Conservation (phyloP, 345 rosid species). For the Aquilaria yunnanensis region DNA sequence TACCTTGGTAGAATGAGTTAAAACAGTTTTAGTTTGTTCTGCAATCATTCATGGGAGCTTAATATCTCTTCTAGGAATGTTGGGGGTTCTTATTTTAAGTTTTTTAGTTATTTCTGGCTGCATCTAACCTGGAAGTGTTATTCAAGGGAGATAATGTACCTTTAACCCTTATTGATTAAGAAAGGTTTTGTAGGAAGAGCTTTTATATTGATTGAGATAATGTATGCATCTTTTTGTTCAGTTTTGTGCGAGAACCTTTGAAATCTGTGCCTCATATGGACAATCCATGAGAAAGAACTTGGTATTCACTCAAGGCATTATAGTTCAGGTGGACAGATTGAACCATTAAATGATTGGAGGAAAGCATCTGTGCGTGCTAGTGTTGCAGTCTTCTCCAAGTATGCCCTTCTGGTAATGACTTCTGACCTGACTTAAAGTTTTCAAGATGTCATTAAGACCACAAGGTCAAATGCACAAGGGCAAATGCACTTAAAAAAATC, state of each 20-base stretch:
- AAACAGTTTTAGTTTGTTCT: conserved; percentile 7
- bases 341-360: conserved; percentile 72
- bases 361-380: conserved; percentile 69
- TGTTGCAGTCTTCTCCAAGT: conserved; percentile 76
- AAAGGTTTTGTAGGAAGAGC: not conserved
- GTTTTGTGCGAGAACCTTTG: conserved; percentile 94
- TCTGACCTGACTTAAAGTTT: too few relatives aligned
- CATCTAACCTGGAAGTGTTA: conserved; percentile 19
- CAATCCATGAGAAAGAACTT: conserved; percentile 60
- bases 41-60: not conserved
- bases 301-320: conserved; percentile 63
- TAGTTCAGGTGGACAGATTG: conserved; percentile 54
- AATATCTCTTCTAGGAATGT: conserved; percentile 3
- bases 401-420: conserved; percentile 64
- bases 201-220: conserved; percentile 9
- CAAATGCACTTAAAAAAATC: too few relatives aligned
- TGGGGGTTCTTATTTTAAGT: not conserved
- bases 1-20: not conserved
- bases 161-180: not conserved
- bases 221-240: conserved; percentile 40
- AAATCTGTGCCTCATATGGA: conserved; percentile 85
- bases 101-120: conserved; percentile 3
- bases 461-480: not conserved
- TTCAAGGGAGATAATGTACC: conserved; percentile 32
- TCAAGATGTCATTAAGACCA: too few relatives aligned